phyloP scores from a whole-genome alignment of 805 yeast genomes.

The Sugiyamaella smithiae region DNA sequence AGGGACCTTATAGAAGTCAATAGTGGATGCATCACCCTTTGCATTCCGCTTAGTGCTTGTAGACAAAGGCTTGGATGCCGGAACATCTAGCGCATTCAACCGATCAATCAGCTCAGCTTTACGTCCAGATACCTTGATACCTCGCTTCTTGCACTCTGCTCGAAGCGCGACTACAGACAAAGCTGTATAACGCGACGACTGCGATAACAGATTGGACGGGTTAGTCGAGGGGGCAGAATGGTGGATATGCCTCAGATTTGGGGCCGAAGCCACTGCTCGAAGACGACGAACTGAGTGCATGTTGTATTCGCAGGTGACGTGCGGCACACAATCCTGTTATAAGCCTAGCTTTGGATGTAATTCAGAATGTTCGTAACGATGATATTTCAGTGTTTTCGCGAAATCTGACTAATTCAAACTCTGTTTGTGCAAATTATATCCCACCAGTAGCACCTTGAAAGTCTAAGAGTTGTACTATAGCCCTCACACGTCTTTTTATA shows the following conservation, averaged over 20 bases:
- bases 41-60: constrained; percentile 26
- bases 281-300: constrained; percentile 11
- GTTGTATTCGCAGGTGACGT: too few species aligned
- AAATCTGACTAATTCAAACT: too few species aligned
- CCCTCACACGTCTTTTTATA: too few species aligned
- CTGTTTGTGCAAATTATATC: too few species aligned
- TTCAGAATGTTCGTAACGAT: too few species aligned
- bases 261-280: constrained; percentile 18
- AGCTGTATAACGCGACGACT: constrained; percentile 29
- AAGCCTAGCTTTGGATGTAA: too few species aligned
- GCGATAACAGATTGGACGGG: constrained; percentile 32
- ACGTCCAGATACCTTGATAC: constrained; percentile 59
- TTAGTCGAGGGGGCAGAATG: constrained; percentile 31
- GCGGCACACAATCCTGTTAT: too few species aligned
- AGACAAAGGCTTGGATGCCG: constrained; percentile 4
- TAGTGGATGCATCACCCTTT: constrained; percentile 35
- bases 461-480: too few species aligned
- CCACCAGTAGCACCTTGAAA: too few species aligned
- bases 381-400: too few species aligned
- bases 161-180: constrained; percentile 57
- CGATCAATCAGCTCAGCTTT: constrained; percentile 54
- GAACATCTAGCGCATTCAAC: constrained; percentile 20
- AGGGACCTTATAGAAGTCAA: constrained; percentile 37
- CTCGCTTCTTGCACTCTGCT: constrained; percentile 57
- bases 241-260: constrained; percentile 17